phyloP scores from a whole-genome alignment of 2,329 filamentous ascomycete genomes.

The Cladophialophora bantiana region DNA sequence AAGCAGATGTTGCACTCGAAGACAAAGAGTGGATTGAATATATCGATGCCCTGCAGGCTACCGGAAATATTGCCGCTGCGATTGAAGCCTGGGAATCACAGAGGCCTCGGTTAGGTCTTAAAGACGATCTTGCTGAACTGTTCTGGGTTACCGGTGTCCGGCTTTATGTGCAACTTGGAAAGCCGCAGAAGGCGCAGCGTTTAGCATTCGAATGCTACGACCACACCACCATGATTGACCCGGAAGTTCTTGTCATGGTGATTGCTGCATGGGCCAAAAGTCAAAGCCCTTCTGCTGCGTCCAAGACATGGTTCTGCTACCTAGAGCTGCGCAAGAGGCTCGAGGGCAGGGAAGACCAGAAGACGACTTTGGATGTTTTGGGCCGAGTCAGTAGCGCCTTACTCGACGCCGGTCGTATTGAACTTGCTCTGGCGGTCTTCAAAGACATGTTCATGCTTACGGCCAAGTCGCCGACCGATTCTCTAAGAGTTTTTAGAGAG shows the following conservation, averaged over 20 bases:
- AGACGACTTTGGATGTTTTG: slow-evolving; percentile 74
- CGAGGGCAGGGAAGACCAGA: slow-evolving; percentile 35
- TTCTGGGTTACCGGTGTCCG: slow-evolving; percentile 59
- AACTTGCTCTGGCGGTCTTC: slow-evolving; percentile 77
- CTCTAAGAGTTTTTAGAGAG: slow-evolving; percentile 50
- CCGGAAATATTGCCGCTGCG: slow-evolving; percentile 66
- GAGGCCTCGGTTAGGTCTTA: slow-evolving; percentile 25
- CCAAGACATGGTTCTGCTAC: slow-evolving; percentile 73
- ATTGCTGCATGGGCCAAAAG: slow-evolving; percentile 70
- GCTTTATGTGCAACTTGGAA: slow-evolving; percentile 57
- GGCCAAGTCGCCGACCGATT: slow-evolving; percentile 53
- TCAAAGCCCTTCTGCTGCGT: slow-evolving; percentile 56
- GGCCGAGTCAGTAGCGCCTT: slow-evolving; percentile 76
- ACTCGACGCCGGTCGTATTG: slow-evolving; percentile 68
- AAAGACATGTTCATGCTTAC: slow-evolving; percentile 85
- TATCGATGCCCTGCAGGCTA: slow-evolving; percentile 71
- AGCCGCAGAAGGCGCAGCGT: slow-evolving; percentile 57
- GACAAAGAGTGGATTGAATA: slow-evolving; percentile 68
- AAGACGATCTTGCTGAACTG: slow-evolving; percentile 39
- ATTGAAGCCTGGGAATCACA: slow-evolving; percentile 68
- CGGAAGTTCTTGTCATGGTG: slow-evolving; percentile 63
- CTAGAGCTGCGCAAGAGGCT: slow-evolving; percentile 61
- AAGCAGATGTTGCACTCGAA: slow-evolving; percentile 62
- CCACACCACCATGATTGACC: slow-evolving; percentile 32
- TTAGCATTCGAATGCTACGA: slow-evolving; percentile 54